Percentiles rank a stretch among this genome's conserved stretches.
These are phyloP conservation scores for Phtheirospermum japonicum DNA, from an alignment of 257 asterid genomes.

Conservation along the genomic window DNA sequence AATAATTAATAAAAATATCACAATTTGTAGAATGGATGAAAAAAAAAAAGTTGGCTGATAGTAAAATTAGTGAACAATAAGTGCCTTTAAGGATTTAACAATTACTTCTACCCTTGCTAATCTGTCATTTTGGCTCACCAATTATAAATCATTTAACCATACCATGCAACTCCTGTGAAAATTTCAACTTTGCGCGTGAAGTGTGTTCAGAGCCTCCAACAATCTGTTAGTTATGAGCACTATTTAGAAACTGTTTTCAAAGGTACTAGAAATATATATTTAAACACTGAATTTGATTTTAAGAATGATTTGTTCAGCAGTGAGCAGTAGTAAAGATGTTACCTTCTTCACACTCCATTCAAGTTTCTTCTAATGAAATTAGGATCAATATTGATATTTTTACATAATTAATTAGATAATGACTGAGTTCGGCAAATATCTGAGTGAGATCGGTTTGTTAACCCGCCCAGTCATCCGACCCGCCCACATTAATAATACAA, in stretches of 20 bases:
- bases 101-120: background rate
- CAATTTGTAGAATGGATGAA: no score
- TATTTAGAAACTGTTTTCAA: conserved; percentile 25
- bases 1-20: no score
- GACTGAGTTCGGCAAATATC: no score
- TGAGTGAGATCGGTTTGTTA: no score
- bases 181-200: conserved; percentile 85
- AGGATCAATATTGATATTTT: no score
- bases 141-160: conserved; percentile 16
- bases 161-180: conserved; percentile 96
- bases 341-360: conserved; percentile 98
- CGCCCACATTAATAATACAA: no score
- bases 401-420: no score
- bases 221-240: conserved; percentile 46
- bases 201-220: conserved; percentile 95
- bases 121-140: no score
- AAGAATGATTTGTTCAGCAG: conserved; percentile 16
- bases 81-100: background rate
- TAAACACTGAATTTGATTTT: background rate
- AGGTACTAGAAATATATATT: no score
- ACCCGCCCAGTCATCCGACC: no score
- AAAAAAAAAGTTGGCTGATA: no score
- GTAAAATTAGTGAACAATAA: background rate
- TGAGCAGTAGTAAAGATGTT: conserved; percentile 30
- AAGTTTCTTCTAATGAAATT: conserved; percentile 64